Base-by-base conservation (phyloP, 805 yeast species). In the Teunomyces cretensis region DNA sequence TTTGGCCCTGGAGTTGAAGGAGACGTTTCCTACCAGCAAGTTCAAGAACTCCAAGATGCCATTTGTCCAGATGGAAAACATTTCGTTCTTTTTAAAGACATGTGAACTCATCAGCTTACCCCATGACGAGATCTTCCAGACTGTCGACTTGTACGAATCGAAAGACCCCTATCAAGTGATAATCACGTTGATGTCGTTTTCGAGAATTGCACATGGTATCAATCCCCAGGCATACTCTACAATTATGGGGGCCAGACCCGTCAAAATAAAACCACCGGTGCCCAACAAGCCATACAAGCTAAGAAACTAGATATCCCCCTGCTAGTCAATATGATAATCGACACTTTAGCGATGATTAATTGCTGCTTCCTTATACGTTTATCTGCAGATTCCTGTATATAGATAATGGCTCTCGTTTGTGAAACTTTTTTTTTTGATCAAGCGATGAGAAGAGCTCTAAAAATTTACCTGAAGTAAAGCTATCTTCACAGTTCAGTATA, bases 11-110 rank as follows among this genome's bases (percentile, higher is more conserved):
- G 51, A 58, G 12, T 43, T 68, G 9, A 48, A 46, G 6, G 24
- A 26, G 1, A 12, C 33, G 9, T 53, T 53, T 33, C 60, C 64
- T 26, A 54, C 67, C 2, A 59, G 71, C 3, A 78, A 74, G 49
- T 82, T 63, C 60, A 87, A 84, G 58, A 72, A 72, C 41, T 79
- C 88, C 9, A 70, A 72, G 42, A 81, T 87, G 84, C 92, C 95
- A 2, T 88, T 88, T 45, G 62, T 67, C 13, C 80, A 83, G 64
- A 88, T 88, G 96, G 96, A 88, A 57, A 88, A 88, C 56, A 87
- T 88, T 28, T 80, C 88, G 41, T 79, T 79, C 51, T 88, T 88
- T 56, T 66, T 88, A 31, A 65, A 72, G 5, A 80, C 83, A 44
- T 81, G 89, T 41, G 78, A 82, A 50, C 43, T 59, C 4, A 70